A percentile compares a stretch with the other conserved stretches of the same genome.
phyloP scores from a whole-genome alignment of 352 stramenopile species.

The Pythium coloratum region DNA sequence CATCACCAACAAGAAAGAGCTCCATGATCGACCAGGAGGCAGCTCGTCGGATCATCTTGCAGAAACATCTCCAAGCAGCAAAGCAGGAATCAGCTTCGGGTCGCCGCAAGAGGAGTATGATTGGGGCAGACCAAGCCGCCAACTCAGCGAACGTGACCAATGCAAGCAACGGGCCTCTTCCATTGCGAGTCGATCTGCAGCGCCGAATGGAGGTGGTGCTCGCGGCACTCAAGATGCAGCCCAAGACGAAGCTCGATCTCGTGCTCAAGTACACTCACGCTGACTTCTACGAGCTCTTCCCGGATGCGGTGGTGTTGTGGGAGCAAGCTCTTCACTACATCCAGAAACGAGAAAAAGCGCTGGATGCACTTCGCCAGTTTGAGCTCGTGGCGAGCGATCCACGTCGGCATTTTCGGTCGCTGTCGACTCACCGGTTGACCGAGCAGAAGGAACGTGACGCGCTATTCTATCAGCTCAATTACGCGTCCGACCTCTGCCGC shows the following conservation, averaged over 20 bases:
- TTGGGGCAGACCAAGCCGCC: slow-evolving; percentile 9
- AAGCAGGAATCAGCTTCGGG: not conserved
- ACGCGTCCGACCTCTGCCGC: slow-evolving; percentile 42
- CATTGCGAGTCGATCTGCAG: slow-evolving; percentile 59
- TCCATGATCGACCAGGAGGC: slow-evolving; percentile 38
- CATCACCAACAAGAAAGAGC: slow-evolving; percentile 35
- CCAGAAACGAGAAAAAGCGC: slow-evolving; percentile 38
- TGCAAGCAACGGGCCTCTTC: slow-evolving; percentile 43
- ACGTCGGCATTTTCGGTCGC: slow-evolving; percentile 62
- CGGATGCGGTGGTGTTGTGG: slow-evolving; percentile 62
- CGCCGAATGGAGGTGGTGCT: slow-evolving; percentile 60
- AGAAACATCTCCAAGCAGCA: slow-evolving; percentile 44
- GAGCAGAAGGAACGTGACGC: slow-evolving; percentile 71
- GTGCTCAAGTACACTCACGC: slow-evolving; percentile 77
- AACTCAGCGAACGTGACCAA: slow-evolving; percentile 2
- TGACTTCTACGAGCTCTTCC: slow-evolving; percentile 59
- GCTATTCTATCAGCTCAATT: slow-evolving; percentile 58
- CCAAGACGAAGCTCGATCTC: slow-evolving; percentile 60
- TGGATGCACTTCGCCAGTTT: slow-evolving; percentile 26
- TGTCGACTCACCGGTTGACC: slow-evolving; percentile 58
- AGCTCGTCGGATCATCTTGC: slow-evolving; percentile 41
- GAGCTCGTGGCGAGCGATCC: slow-evolving; percentile 61
- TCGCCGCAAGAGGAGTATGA: not conserved
- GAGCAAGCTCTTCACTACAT: slow-evolving; percentile 50
- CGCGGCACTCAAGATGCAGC: slow-evolving; percentile 40